Percentiles rank a stretch among this genome's conserved stretches.
These are phyloP conservation scores for Malassezia globosa DNA, from an alignment of 1,284 basidiomycete genomes.

Conservation along the genomic window DNA sequence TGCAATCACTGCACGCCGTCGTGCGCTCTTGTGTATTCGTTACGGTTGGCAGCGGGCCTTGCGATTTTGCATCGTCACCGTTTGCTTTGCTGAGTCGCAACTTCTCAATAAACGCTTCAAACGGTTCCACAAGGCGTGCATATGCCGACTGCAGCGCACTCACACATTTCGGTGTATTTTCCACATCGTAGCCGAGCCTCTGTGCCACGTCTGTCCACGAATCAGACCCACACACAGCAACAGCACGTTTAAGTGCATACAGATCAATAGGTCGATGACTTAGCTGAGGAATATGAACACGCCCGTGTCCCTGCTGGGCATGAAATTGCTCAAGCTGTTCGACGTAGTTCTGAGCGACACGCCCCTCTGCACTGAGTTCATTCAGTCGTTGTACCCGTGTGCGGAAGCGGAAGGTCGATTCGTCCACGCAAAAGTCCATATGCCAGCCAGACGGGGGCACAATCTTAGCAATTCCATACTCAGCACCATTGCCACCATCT, in stretches of 20 bases:
- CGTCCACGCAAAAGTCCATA: slow-evolving; percentile 92
- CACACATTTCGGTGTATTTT: background rate
- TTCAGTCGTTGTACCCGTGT: slow-evolving; percentile 89
- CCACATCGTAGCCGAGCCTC: slow-evolving; percentile 58
- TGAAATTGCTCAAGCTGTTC: slow-evolving; percentile 72
- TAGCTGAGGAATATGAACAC: slow-evolving; percentile 79
- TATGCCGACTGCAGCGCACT: slow-evolving; percentile 53
- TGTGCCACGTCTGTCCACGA: slow-evolving; percentile 77
- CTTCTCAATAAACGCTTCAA: slow-evolving; percentile 65
- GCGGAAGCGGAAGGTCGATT: slow-evolving; percentile 83
- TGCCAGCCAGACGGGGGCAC: slow-evolving; percentile 86
- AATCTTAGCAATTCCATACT: slow-evolving; percentile 89
- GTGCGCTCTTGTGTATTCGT: background rate
- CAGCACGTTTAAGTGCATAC: slow-evolving; percentile 82
- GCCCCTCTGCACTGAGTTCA: slow-evolving; percentile 88
- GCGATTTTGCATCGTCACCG: background rate
- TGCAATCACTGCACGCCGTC: slow-evolving; percentile 52
- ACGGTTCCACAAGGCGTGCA: slow-evolving; percentile 77
- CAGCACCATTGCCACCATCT: slow-evolving; percentile 55
- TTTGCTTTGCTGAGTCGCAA: background rate
- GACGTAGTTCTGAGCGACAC: slow-evolving; percentile 91
- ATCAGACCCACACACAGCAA: slow-evolving; percentile 54
- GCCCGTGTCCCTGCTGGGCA: slow-evolving; percentile 52
- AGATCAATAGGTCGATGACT: slow-evolving; percentile 83
- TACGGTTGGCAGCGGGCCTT: background rate